Evolutionary conservation across 176 grass and related monocot species (phyloP).

Genomic region (Carex littledalei): DNA sequence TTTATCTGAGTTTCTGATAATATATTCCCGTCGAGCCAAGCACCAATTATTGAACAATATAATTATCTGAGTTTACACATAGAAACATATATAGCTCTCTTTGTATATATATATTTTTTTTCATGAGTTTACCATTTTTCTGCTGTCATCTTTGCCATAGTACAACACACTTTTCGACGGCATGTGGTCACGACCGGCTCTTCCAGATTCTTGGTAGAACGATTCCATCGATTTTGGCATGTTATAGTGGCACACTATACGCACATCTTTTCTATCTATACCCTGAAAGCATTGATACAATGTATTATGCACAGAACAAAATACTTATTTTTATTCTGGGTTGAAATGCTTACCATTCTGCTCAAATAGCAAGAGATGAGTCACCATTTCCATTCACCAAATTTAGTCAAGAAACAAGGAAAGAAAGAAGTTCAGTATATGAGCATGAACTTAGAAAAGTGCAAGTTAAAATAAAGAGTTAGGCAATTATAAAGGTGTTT

Average conservation of each 20-base stretch:
- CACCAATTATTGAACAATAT: slow-evolving; percentile 21
- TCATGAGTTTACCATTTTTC: slow-evolving; percentile 61
- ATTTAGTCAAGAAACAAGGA: neutral
- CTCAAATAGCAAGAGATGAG: slow-evolving; percentile 16
- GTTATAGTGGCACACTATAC: slow-evolving; percentile 84
- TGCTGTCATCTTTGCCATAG: slow-evolving; percentile 74
- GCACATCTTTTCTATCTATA: slow-evolving; percentile 98
- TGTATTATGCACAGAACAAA: slow-evolving; percentile 23
- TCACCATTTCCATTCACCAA: slow-evolving; percentile 12
- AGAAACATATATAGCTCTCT: neutral
- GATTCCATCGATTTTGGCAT: slow-evolving; percentile 96
- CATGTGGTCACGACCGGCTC: slow-evolving; percentile 76
- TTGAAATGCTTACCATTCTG: slow-evolving; percentile 62
- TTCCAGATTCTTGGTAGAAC: slow-evolving; percentile 93
- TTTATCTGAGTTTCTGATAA: slow-evolving; percentile 92
- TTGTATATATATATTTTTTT: slow-evolving; percentile 1
- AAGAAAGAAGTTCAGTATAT: neutral
- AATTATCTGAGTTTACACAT: neutral
- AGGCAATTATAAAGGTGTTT: neutral
- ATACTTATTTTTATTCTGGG: neutral
- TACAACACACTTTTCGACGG: slow-evolving; percentile 83
- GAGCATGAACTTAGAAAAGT: neutral
- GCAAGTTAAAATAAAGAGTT: neutral
- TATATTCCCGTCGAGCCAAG: slow-evolving; percentile 61
- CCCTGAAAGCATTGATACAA: slow-evolving; percentile 48